phyloP scores from a whole-genome alignment of 1,284 basidiomycete genomes.

The Trichosporon ovoides region DNA sequence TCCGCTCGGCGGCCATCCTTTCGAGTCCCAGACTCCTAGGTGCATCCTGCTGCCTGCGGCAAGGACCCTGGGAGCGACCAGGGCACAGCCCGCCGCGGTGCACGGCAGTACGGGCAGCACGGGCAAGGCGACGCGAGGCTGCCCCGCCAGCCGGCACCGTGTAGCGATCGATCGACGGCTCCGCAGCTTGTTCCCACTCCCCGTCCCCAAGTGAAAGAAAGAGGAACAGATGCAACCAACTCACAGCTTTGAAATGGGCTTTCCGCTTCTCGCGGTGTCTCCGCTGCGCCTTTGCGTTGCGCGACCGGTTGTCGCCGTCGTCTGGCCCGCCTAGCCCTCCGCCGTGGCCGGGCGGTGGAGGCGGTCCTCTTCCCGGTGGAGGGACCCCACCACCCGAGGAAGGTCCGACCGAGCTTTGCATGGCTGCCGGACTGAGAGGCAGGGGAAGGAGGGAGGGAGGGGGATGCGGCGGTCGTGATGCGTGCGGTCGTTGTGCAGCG shows the following conservation, averaged over 20 bases:
- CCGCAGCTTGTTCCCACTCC: not conserved
- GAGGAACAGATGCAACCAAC: conserved; percentile 25
- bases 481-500: not conserved
- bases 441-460: not conserved
- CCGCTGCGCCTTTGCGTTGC: conserved; percentile 83
- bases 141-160: too few species aligned
- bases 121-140: too few species aligned
- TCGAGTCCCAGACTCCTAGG: too few species aligned
- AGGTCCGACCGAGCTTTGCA: conserved; percentile 1
- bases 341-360: conserved; percentile 5
- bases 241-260: conserved; percentile 81
- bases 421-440: conserved; percentile 2
- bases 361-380: conserved; percentile 2
- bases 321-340: conserved; percentile 17
- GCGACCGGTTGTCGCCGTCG: conserved; percentile 47
- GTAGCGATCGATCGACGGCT: too few species aligned
- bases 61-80: too few species aligned
- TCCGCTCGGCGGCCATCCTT: too few species aligned
- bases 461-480: not conserved
- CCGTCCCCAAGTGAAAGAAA: not conserved
- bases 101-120: too few species aligned
- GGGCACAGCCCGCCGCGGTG: too few species aligned
- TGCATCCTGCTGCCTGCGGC: too few species aligned
- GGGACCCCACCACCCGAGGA: conserved; percentile 4
- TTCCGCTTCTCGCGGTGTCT: conserved; percentile 86